phyloP scores from a whole-genome alignment of 1,284 basidiomycete genomes.

The Ganoderma sinense region DNA sequence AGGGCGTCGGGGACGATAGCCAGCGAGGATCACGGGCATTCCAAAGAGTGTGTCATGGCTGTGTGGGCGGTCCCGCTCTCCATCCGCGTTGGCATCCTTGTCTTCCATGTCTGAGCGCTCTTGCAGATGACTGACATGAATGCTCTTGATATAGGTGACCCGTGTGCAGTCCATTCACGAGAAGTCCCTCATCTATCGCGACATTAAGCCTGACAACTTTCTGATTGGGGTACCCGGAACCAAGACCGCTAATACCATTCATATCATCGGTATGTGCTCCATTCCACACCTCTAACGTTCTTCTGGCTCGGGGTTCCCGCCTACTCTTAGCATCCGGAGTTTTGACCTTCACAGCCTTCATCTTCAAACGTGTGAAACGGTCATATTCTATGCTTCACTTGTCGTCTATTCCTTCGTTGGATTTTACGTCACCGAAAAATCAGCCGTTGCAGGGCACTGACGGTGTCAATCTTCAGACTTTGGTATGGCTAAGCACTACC shows the following conservation, averaged over 20 bases:
- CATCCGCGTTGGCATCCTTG: neutral
- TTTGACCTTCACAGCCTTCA: neutral
- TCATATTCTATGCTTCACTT: neutral
- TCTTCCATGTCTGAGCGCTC: neutral
- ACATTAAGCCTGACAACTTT: conserved; percentile 99
- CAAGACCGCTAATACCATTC: conserved; percentile 89
- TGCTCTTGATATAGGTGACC: conserved; percentile 72
- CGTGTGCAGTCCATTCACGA: conserved; percentile 98
- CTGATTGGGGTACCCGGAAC: conserved; percentile 94
- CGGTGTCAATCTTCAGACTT: conserved; percentile 71
- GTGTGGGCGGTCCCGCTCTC: neutral
- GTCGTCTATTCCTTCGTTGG: neutral
- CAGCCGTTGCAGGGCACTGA: neutral
- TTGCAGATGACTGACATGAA: neutral
- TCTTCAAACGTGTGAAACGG: neutral
- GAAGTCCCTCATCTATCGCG: conserved; percentile 98
- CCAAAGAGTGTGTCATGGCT: neutral
- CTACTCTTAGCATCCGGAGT: neutral
- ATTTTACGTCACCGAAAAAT: neutral
- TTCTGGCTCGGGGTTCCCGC: neutral
- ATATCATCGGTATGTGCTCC: conserved; percentile 81
- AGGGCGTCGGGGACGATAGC: conserved; percentile 11
- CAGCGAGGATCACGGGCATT: neutral
- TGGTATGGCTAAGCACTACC: conserved; percentile 98
- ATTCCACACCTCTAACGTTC: neutral